phyloP scores from a whole-genome alignment of 805 yeast genomes.

The Nakazawaea holstii region DNA sequence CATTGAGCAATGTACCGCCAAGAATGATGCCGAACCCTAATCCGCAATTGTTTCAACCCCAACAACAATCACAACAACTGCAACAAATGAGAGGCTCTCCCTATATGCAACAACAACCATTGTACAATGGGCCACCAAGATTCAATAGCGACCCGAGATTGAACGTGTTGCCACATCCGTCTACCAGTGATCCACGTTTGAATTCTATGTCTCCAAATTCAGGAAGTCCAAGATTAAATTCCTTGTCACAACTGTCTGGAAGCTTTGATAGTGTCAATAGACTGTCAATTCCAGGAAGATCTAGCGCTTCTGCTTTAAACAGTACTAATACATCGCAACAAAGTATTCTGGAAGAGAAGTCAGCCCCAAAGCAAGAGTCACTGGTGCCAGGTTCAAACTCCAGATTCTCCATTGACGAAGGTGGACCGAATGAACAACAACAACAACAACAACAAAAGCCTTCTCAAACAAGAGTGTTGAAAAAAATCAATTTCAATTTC shows the following conservation, averaged over 20 bases:
- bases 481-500: slow-evolving; percentile 7
- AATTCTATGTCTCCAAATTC: too few species aligned
- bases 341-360: slow-evolving; percentile 1
- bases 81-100: slow-evolving; percentile 8
- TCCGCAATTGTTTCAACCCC: slow-evolving; percentile 5
- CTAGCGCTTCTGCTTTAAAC: background rate
- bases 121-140: background rate
- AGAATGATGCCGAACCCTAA: slow-evolving; percentile 9
- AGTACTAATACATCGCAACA: slow-evolving; percentile 8
- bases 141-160: background rate
- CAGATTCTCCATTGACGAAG: background rate
- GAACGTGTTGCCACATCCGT: background rate
- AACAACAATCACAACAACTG: slow-evolving; percentile 9
- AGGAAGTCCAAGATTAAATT: background rate
- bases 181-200: too few species aligned
- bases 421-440: background rate
- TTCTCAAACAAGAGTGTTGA: slow-evolving; percentile 2
- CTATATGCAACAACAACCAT: slow-evolving; percentile 8
- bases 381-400: background rate
- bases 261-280: background rate
- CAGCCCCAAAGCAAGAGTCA: background rate
- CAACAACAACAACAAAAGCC: background rate
- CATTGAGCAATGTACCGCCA: slow-evolving; percentile 18
- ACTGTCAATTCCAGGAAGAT: background rate
- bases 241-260: background rate